Percentiles rank a stretch among this genome's conserved stretches.
Conservation (phyloP, 495 filamentous ascomycete genomes). For the Tetracladium marchalianum region DNA sequence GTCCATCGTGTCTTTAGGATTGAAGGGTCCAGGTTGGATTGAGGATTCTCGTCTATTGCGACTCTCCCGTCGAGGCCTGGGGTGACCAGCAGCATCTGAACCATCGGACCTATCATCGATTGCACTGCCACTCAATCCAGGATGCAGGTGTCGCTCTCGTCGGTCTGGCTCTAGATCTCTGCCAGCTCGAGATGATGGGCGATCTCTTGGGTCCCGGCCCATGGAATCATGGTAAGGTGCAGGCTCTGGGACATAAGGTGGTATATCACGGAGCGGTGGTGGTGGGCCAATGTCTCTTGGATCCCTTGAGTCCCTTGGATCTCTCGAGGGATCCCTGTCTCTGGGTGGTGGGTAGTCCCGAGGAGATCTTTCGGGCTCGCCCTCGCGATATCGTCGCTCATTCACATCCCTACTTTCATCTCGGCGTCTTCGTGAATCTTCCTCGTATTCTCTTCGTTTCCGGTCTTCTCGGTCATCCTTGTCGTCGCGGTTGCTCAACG, state of each 20-base stretch:
- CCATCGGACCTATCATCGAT: slow-evolving; percentile 19
- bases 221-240: slow-evolving; percentile 1
- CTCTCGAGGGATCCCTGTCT: not conserved
- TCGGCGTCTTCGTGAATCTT: slow-evolving; percentile 22
- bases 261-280: too few species aligned
- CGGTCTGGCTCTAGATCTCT: slow-evolving; percentile 8
- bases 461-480: slow-evolving; percentile 23
- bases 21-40: slow-evolving; percentile 26
- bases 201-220: slow-evolving; percentile 13
- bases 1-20: slow-evolving; percentile 38
- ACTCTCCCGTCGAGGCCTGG: not conserved
- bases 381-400: slow-evolving; percentile 24
- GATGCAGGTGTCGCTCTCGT: slow-evolving; percentile 23
- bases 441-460: slow-evolving; percentile 23
- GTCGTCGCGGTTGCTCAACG: slow-evolving; percentile 4
- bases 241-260: too few species aligned
- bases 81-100: slow-evolving; percentile 30
- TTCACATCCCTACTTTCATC: slow-evolving; percentile 14
- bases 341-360: slow-evolving; percentile 17
- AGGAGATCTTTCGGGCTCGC: slow-evolving; percentile 24
- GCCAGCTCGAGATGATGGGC: slow-evolving; percentile 4
- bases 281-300: not conserved
- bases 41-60: slow-evolving; percentile 1
- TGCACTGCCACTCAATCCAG: slow-evolving; percentile 14
- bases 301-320: slow-evolving; percentile 1